Percentiles rank a stretch among this genome's conserved stretches.
These are phyloP conservation scores for Leptographium radiaticola DNA, from an alignment of 2,329 filamentous ascomycete species.

Conservation along the genomic window DNA sequence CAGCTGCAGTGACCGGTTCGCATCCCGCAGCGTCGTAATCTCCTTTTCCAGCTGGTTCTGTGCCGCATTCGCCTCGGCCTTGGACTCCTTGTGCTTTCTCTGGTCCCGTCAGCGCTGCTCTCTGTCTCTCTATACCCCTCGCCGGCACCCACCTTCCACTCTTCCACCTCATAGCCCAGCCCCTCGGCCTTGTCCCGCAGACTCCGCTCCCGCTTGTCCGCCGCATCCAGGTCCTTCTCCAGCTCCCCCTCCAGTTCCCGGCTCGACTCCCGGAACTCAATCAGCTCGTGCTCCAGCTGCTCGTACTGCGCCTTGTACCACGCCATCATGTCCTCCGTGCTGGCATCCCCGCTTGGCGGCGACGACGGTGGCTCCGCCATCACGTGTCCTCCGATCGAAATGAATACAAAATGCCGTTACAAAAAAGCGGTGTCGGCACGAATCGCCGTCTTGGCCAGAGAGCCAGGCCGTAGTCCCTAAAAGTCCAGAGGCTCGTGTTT, in stretches of 20 bases:
- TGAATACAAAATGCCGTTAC: not conserved
- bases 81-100: slow-evolving; percentile 94
- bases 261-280: slow-evolving; percentile 88
- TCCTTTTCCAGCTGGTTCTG: slow-evolving; percentile 89
- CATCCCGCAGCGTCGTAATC: slow-evolving; percentile 78
- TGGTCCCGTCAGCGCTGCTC: slow-evolving; percentile 22
- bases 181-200: slow-evolving; percentile 79
- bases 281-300: slow-evolving; percentile 76
- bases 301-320: slow-evolving; percentile 98
- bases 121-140: not conserved
- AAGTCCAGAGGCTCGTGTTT: not conserved
- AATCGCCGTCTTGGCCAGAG: not conserved
- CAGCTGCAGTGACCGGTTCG: slow-evolving; percentile 68
- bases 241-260: slow-evolving; percentile 88
- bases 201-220: slow-evolving; percentile 80
- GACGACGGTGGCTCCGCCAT: slow-evolving; percentile 52
- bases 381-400: slow-evolving; percentile 5
- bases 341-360: slow-evolving; percentile 41
- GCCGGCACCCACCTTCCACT: slow-evolving; percentile 72
- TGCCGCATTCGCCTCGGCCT: slow-evolving; percentile 70
- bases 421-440: not conserved
- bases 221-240: slow-evolving; percentile 90
- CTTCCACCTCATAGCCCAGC: slow-evolving; percentile 79
- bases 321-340: slow-evolving; percentile 61
- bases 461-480: no score